Percentiles rank a stretch among this genome's conserved stretches.
Evolutionary conservation across 257 asterid species (phyloP).

Genomic region (Catharanthus roseus): DNA sequence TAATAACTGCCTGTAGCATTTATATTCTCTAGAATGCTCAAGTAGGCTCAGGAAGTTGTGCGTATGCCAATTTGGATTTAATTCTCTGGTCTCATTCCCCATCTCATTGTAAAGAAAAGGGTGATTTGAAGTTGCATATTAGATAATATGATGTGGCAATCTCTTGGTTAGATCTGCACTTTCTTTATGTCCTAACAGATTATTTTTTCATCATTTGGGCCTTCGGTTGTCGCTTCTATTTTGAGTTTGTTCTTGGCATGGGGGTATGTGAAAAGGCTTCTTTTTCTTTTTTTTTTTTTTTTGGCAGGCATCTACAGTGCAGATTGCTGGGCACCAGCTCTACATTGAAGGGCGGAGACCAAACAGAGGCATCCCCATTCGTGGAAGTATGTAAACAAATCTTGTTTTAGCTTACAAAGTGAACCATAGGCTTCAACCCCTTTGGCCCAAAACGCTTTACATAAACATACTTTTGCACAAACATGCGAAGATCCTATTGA

Average conservation of each 20-base stretch:
- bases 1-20: not conserved
- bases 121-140: not conserved
- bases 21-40: not conserved
- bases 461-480: not conserved
- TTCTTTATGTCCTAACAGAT: not conserved
- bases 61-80: not conserved
- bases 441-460: not conserved
- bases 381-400: conserved; percentile 66
- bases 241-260: not conserved
- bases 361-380: conserved; percentile 52
- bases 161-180: not conserved
- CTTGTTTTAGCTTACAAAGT: not conserved
- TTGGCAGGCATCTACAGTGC: conserved; percentile 74
- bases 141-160: not conserved
- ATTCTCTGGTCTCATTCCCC: not conserved
- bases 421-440: not conserved
- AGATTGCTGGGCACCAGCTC: conserved; percentile 69
- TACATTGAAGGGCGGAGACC: conserved; percentile 95
- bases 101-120: not conserved
- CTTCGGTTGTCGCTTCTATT: not conserved
- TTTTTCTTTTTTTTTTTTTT: conserved; percentile 1
- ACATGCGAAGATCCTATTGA: not conserved
- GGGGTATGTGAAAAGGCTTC: not conserved
- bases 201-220: not conserved
- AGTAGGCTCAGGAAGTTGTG: not conserved